These are phyloP conservation scores for Phytophthora ohioensis DNA, from an alignment of 352 stramenopile genomes.

Conservation along the genomic window DNA sequence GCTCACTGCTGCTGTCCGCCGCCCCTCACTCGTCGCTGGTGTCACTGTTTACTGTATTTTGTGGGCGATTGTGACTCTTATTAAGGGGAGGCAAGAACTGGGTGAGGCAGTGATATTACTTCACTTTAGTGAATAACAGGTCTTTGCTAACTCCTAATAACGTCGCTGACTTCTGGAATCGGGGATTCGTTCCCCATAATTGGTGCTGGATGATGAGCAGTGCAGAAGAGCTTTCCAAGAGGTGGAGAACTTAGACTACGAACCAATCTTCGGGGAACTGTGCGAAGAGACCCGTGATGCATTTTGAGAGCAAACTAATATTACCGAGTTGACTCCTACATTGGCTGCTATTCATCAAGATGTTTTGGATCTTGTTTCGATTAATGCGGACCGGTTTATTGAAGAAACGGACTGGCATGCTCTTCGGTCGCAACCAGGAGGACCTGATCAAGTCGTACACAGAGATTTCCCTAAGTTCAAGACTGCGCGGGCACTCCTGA, in stretches of 20 bases:
- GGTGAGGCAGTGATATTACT: too few species aligned
- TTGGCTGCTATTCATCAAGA: neutral
- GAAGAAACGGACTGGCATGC: neutral
- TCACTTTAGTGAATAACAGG: too few species aligned
- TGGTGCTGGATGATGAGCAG: neutral
- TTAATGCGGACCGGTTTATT: neutral
- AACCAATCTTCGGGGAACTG: too few species aligned
- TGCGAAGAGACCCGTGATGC: neutral
- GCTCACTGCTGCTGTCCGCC: too few species aligned
- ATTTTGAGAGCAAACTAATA: neutral
- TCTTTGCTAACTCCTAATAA: neutral
- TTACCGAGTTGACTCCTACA: neutral
- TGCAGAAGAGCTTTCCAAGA: neutral
- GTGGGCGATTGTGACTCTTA: too few species aligned
- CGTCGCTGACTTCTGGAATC: neutral
- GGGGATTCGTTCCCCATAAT: neutral
- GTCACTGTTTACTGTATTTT: too few species aligned
- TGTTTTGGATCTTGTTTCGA: neutral
- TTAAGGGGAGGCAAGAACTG: too few species aligned
- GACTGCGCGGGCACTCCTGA: neutral
- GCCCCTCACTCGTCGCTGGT: too few species aligned
- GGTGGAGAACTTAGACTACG: neutral
- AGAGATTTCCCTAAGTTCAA: conserved; percentile 10
- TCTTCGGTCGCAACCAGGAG: neutral
- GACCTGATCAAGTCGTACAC: neutral